These are phyloP conservation scores for Ceratorhiza oryzae-sativae DNA, from an alignment of 1,284 basidiomycete genomes.

Conservation along the genomic window DNA sequence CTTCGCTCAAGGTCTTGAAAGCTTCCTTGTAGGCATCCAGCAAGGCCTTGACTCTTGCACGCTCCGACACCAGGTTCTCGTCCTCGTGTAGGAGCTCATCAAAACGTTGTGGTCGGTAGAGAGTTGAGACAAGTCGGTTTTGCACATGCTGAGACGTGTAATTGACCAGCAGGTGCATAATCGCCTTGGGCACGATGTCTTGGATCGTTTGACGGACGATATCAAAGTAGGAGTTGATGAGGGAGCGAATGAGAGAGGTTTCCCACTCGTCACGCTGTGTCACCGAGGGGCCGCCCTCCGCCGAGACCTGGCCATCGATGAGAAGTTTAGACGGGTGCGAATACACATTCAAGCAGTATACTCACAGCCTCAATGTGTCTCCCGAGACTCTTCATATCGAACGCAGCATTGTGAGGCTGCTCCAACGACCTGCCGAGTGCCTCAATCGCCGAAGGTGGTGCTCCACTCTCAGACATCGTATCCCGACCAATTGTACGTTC, in stretches of 20 bases:
- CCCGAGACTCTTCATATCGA: conserved; percentile 98
- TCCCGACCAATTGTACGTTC: conserved; percentile 25
- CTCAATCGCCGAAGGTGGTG: conserved; percentile 44
- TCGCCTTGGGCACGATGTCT: conserved; percentile 95
- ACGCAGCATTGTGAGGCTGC: conserved; percentile 79
- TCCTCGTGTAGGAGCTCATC: conserved; percentile 93
- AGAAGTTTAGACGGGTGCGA: neutral
- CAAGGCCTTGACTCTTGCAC: conserved; percentile 91
- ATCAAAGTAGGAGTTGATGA: conserved; percentile 95
- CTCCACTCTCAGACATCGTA: conserved; percentile 37
- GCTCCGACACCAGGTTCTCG: conserved; percentile 91
- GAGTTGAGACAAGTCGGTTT: conserved; percentile 87
- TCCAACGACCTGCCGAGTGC: conserved; percentile 71
- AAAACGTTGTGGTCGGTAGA: conserved; percentile 96
- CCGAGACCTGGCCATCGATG: conserved; percentile 57
- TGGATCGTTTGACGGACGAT: conserved; percentile 98
- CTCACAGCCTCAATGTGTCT: conserved; percentile 93
- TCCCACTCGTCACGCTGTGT: conserved; percentile 94
- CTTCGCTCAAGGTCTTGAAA: conserved; percentile 85
- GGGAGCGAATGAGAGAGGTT: conserved; percentile 89
- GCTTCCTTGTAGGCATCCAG: conserved; percentile 98
- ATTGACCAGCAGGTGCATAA: conserved; percentile 97
- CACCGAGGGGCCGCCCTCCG: conserved; percentile 64
- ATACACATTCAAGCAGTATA: conserved; percentile 43
- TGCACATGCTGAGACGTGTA: conserved; percentile 96